Conservation (phyloP, 345 rosid species). For the Bruguiera parviflora region DNA sequence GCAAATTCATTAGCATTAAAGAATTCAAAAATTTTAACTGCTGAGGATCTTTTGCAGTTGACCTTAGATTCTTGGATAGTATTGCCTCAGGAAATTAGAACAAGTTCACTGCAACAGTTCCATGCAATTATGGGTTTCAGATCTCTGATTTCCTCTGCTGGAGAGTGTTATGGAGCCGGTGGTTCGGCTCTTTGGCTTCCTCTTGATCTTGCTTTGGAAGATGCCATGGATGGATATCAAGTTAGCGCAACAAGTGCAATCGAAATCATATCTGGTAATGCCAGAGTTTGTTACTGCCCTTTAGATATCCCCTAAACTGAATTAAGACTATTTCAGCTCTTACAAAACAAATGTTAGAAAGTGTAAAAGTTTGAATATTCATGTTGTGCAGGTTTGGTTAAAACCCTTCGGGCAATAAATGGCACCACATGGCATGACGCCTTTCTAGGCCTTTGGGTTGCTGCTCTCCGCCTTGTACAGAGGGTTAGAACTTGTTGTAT, state of each 20-base stretch:
- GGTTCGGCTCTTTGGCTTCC: slow-evolving; percentile 86
- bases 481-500: slow-evolving; percentile 42
- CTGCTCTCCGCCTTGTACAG: slow-evolving; percentile 93
- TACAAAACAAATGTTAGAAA: neutral
- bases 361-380: neutral
- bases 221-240: slow-evolving; percentile 89
- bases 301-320: neutral
- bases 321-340: neutral
- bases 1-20: slow-evolving; percentile 60
- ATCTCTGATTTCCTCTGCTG: slow-evolving; percentile 53
- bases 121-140: slow-evolving; percentile 53
- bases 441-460: slow-evolving; percentile 88
- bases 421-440: slow-evolving; percentile 81
- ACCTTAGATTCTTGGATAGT: slow-evolving; percentile 45
- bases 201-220: slow-evolving; percentile 83
- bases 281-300: neutral
- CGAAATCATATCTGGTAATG: slow-evolving; percentile 64
- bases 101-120: slow-evolving; percentile 44
- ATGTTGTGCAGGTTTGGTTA: slow-evolving; percentile 67
- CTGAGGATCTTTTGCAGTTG: slow-evolving; percentile 58
- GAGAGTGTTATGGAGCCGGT: slow-evolving; percentile 67
- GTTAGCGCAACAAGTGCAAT: slow-evolving; percentile 77
- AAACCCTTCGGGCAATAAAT: slow-evolving; percentile 83
- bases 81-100: slow-evolving; percentile 43
- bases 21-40: slow-evolving; percentile 52